Base-by-base conservation (phyloP, 805 yeast genomes). In the Teunomyces atbi region DNA sequence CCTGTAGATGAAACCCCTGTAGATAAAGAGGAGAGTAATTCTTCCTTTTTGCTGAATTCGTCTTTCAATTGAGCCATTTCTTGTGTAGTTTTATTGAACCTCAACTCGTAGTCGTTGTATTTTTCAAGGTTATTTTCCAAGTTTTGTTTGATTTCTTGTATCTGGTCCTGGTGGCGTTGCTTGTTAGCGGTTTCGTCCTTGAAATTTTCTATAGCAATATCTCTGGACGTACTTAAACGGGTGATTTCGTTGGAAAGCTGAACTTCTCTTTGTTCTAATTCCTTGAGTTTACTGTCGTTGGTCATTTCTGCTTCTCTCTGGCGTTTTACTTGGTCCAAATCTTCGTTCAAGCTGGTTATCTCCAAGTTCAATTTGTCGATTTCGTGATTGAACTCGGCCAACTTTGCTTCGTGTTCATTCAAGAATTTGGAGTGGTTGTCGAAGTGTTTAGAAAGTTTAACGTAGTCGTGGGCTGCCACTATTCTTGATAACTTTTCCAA, bases 1-100 rank as follows among this genome's bases (percentile, higher is more conserved):
- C 95, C 96, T 48, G 80, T 83, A 0, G 95, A 80, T 0, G 96
- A 86, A n/a, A 91, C 83, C 56, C 97, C 97, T 0, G 96, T 89
- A 0, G 90, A 82, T 34, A 91, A 71, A 0, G 95, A 84, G 0
- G 94, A 86, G 7, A 89, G 66, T 8, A 91, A 72, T 50, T 91
- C 97, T 56, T 88, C 92, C 54, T 86, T 88, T 48, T 72, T 76
- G 28, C 72, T 69, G 40, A 77, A 72, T 11, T 73, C 72, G 4
- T 67, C 70, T 49, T 81, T 82, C 45, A 81, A 52, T 0, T 60
- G 58, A 2, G 64, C 68, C 18, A 86, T 66, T n/a, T 66, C 58
- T 1, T 57, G 60, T 41, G 79, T 81, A 8, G 79, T 62, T 0
- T 56, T 50, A 2, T 69, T 65, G 54, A 76, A 81, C n/a, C 72